Evolutionary conservation across 148 eudicot genomes (phyloP), one percentile per base, ranked within the genome.

Genomic region (Fagopyrum homotropicum): DNA sequence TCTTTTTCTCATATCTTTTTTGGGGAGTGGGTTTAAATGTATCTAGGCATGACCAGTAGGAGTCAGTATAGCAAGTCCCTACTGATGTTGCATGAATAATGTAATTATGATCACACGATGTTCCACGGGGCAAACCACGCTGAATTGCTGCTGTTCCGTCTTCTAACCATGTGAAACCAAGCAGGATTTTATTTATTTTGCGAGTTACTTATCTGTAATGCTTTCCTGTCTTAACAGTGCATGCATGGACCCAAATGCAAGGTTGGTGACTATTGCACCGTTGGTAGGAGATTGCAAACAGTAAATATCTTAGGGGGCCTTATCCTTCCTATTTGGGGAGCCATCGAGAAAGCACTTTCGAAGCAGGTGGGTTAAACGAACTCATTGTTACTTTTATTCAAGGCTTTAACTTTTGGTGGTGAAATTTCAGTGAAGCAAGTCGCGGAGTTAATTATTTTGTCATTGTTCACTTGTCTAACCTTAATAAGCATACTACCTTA

Each of bases 191-290:
- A 57, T 52, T 19, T 56, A 57, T 19, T 57, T 8, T 10, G 14
- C 2, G 35, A 35, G 46, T 64, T 12, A 14, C 70, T 35, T 35
- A 64, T 63, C 16, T 64, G 7, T 64, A 30, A 35, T 11, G 40
- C 70, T 64, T 64, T 35, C 16, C 45, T 40, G 45, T 64, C 17
- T 40, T 64, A 64, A 84, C 86, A 95, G 99, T 95, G 99, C 87
- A 95, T 92, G 99, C 99, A 95, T 80, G 97, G 99, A 35, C 98
- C 92, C 54, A 95, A 92, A 16, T 95, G 99, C 81, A 95, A 92
- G 88, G 76, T 92, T 77, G 92, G 91, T 35, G 83, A 80, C 83
- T 88, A 76, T 82, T 95, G 99, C 82, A 92, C 97, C 10, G 90
- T 88, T 68, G 99, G 99, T 75, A 89, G 87, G 87, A 86, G 99